These are phyloP conservation scores for Astrocystis sublimbata DNA, from an alignment of 495 filamentous ascomycete genomes.

Conservation along the genomic window DNA sequence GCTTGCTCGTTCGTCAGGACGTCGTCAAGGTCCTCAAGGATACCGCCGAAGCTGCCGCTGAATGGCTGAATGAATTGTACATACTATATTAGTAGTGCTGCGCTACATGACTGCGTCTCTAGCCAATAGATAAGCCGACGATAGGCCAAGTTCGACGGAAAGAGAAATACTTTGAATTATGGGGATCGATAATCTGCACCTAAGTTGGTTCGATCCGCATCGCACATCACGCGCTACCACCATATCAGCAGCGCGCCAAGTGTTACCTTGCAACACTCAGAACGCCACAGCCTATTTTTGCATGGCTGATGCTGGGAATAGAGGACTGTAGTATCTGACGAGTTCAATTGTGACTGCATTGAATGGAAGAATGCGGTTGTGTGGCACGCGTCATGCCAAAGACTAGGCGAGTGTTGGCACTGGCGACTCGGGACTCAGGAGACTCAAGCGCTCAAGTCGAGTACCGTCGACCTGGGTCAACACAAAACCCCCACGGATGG, in stretches of 20 bases:
- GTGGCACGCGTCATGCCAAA: too few species aligned
- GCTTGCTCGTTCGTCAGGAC: too few species aligned
- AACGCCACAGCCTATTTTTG: not conserved
- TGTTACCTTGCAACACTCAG: conserved; percentile 1
- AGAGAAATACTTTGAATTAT: conserved; percentile 20
- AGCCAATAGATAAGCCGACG: conserved; percentile 18
- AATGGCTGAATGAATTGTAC: conserved; percentile 11
- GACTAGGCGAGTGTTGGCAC: not conserved
- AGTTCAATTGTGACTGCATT: not conserved
- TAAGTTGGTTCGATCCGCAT: conserved; percentile 2
- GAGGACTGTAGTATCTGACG: not conserved
- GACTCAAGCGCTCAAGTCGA: not conserved
- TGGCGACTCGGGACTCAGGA: not conserved
- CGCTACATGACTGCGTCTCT: conserved; percentile 9
- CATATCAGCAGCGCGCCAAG: not conserved
- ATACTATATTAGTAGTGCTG: conserved; percentile 5
- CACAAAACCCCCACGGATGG: conserved; percentile 9
- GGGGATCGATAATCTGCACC: not conserved
- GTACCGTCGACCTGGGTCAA: not conserved
- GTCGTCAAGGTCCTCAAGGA: too few species aligned
- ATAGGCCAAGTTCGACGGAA: conserved; percentile 18
- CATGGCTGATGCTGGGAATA: not conserved
- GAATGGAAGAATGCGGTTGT: too few species aligned
- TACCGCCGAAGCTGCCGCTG: not conserved
- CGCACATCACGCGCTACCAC: not conserved